Base-by-base conservation (phyloP, 257 asterid species). In the Petunia axillaris region DNA sequence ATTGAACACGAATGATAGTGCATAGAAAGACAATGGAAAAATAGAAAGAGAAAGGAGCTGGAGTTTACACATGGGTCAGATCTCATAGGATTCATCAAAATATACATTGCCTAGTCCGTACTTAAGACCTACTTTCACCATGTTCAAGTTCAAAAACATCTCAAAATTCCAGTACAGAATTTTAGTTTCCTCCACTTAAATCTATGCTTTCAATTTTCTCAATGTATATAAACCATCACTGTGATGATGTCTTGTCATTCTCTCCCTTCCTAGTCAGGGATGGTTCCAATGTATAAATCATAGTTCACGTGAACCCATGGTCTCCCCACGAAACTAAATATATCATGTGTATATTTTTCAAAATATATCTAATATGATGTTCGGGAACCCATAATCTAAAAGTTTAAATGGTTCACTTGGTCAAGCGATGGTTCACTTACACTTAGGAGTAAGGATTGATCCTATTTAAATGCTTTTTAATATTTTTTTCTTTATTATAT, bases 81-180 rank as follows among this genome's bases (percentile, higher is more conserved):
- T 9, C 58, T 44, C 46, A 70, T 44, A 41, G 25, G 16, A 46
- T 70, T 16, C 58, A 65, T 65, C 52, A 6, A 5, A 65, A 65
- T 65, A 38, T 50, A 65, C 76, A 44, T 70, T 70, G 57, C 58
- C 25, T 67, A n/a, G 75, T 43, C 76, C 58, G 46, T 15, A 57
- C 41, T 44, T 25, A 44, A 2, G 76, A 68, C 76, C 58, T 16
- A 70, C 57, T 41, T 70, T 46, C 76, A 70, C 76, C 57, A 2
- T 43, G 16, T 70, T 70, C 76, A 44, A 70, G 57, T 44, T 44
- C 58, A 70, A 16, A 70, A 46, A 70, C 76, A 70, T 16, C 58
- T 44, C 39, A 68, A 68, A 68, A 55, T 68, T 68, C 76, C 15
- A n/a, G 16, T 16, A 68, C 76, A 44, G 4, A 9, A 44, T 16